Evolutionary conservation across 2,329 filamentous ascomycete genomes (phyloP).

Genomic region (Chaetomiaceae sp.): DNA sequence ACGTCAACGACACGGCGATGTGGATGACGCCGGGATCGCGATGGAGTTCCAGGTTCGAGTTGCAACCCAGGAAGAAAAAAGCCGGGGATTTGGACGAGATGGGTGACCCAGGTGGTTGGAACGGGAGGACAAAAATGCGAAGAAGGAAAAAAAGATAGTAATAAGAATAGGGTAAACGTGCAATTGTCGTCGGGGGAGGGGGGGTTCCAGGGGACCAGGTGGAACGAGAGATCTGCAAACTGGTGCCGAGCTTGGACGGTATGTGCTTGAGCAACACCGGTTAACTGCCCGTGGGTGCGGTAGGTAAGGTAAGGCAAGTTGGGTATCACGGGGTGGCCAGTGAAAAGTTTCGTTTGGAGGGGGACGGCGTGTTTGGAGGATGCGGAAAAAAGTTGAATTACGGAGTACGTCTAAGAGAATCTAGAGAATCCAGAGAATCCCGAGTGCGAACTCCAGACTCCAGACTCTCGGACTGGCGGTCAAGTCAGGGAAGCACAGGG

Average conservation of each 20-base stretch:
- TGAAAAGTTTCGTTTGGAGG: too few relatives aligned
- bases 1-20: not conserved
- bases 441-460: too few relatives aligned
- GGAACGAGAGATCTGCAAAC: conserved; percentile 13
- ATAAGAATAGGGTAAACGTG: too few relatives aligned
- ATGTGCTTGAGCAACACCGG: too few relatives aligned
- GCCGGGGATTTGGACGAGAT: not conserved
- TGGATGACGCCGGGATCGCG: not conserved
- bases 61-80: not conserved
- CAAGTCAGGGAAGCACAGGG: too few relatives aligned
- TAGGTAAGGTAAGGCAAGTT: too few relatives aligned
- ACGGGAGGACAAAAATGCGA: not conserved
- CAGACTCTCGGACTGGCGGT: too few relatives aligned
- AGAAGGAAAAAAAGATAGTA: not conserved
- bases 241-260: not conserved
- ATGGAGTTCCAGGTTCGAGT: not conserved
- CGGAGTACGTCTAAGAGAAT: too few relatives aligned
- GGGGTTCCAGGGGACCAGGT: not conserved
- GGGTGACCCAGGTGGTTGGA: not conserved
- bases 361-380: too few relatives aligned
- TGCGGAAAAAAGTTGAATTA: too few relatives aligned
- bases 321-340: conserved; percentile 3
- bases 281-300: too few relatives aligned
- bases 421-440: too few relatives aligned
- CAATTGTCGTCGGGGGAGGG: conserved; percentile 5